Base-by-base conservation (phyloP, 139 green algal species). In the Chlamydomonas sphaeroides region DNA sequence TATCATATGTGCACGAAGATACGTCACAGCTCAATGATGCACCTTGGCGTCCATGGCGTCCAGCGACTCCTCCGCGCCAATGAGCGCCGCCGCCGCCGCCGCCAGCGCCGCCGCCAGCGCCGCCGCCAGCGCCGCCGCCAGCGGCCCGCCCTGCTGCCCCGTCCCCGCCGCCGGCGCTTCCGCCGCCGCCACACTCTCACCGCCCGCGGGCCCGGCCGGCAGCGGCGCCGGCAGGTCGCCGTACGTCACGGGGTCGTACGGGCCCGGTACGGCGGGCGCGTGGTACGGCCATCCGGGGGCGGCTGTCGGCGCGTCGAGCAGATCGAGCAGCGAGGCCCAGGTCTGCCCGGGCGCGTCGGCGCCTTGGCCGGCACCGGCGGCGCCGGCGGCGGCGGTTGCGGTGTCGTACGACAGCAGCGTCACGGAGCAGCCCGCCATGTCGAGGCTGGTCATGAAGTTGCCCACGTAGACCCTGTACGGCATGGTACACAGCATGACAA, bases 381-480 rank as follows among this genome's bases (percentile, higher is more conserved):
- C 17, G 17, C 15, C 17, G 4, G 51, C 51, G 17, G 15, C 51
- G 4, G 4, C 53, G 17, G 15, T 6, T 5, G 48, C 56, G 36
- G 66, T 25, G 32, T 80, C 59, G 30, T 91, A 53, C 32, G 61
- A 63, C 42, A 92, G 48, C 30, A 94, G 28, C 3, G 83, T 91
- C 28, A 94, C 42, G 2, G 73, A 88, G 5, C 90, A 36, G 26
- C 95, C 88, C 26, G 90, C 88, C 94, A 98, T 97, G 86, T 96
- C 92, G 23, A 97, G 87, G 45, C 89, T 92, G 28, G 93, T 97
- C 87, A 97, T 91, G 87, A 93, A 96, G 33, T 84, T 77, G 10
- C 95, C 95, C 5, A 89, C 84, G n/a, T 73, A 90, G 36, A 94
- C 49, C 17, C 92, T 83, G 68, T 87, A 86, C 41, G 95, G 85